Evolutionary conservation across 768 basidiomycete genomes (phyloP).

Genomic region (Hemileccinum rubropunctum): DNA sequence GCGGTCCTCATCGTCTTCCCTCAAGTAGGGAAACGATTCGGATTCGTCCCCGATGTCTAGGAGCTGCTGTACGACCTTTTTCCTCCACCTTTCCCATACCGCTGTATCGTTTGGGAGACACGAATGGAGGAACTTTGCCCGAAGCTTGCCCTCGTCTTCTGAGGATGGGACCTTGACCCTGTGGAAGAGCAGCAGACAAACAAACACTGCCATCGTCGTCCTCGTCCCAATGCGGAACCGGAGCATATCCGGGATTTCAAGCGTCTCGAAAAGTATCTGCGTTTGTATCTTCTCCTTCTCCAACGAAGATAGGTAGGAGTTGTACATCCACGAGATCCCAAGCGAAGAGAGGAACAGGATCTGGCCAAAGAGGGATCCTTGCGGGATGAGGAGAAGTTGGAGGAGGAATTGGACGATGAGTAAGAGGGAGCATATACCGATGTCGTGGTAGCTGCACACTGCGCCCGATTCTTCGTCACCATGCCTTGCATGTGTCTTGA

Average conservation of each 20-base stretch:
- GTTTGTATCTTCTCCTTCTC: constrained; percentile 32
- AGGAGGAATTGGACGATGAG: constrained; percentile 31
- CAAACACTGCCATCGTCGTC: constrained; percentile 24
- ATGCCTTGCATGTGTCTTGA: constrained; percentile 7
- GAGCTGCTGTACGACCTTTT: constrained; percentile 21
- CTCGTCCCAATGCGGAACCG: constrained; percentile 18
- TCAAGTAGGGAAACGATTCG: background rate
- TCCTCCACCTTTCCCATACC: constrained; percentile 23
- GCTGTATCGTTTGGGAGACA: constrained; percentile 23
- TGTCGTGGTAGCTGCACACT: constrained; percentile 6
- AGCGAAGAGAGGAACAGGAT: constrained; percentile 33
- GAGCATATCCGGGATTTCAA: constrained; percentile 7
- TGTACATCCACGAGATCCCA: constrained; percentile 34
- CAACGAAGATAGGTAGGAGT: constrained; percentile 32
- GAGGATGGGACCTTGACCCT: background rate
- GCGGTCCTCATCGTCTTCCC: background rate
- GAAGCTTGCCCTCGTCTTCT: background rate
- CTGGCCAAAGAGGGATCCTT: constrained; percentile 34
- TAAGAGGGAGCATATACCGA: constrained; percentile 28
- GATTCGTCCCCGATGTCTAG: background rate
- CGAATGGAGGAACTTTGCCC: constrained; percentile 8
- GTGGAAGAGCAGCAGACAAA: constrained; percentile 23
- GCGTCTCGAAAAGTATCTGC: constrained; percentile 10
- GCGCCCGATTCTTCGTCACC: background rate
- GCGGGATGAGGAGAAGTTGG: constrained; percentile 35